Base-by-base conservation (phyloP, 768 basidiomycete species). In the Leccinum pellstonianum region DNA sequence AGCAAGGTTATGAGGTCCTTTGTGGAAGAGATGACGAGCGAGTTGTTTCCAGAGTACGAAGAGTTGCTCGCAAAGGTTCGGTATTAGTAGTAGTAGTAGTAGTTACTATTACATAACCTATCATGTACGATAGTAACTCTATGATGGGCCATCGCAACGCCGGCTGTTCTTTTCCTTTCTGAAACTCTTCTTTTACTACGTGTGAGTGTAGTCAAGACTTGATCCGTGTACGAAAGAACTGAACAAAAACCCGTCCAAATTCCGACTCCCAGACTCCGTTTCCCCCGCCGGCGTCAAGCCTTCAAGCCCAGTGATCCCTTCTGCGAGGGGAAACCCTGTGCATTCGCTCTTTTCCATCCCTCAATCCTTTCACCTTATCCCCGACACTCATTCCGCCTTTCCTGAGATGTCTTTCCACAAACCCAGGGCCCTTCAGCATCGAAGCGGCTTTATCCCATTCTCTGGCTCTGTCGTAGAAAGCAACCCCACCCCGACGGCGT, bases 31-130 rank as follows among this genome's bases (percentile, higher is more conserved):
- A 69, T 65, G 73, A 74, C 73, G 23, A 50, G 49, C 3, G n/a
- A 10, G 23, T 29, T 69, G 54, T 73, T 73, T 41, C 73, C 72
- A 25, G 72, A 73, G 11, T 73, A 74, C 41, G 57, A 60, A 11
- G 48, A 37, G 0, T 52, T 73, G 60, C 10, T 71, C 1, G 56
- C 8, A 35, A 65, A 49, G 49, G 43, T 64, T 4, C 55, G 27
- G 49, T 8, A 19, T 9, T 52, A 35, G 23, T 50, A 35, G 27
- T 27, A 27, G 23, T 23, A 23, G 23, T 23, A 4, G 33, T 35
- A 33, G 33, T 33, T 31, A 31, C 31, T 4, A 21, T 46, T 46
- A 21, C 46, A 21, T 46, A 46, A 43, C 4, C 7, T 15, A 43
- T 6, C 4, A 9, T 43, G 15, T 43, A 43, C 17, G 17, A 43